Evolutionary conservation across 1,284 basidiomycete genomes (phyloP), one percentile per base, ranked within the genome.

Genomic region (Malassezia sp.): DNA sequence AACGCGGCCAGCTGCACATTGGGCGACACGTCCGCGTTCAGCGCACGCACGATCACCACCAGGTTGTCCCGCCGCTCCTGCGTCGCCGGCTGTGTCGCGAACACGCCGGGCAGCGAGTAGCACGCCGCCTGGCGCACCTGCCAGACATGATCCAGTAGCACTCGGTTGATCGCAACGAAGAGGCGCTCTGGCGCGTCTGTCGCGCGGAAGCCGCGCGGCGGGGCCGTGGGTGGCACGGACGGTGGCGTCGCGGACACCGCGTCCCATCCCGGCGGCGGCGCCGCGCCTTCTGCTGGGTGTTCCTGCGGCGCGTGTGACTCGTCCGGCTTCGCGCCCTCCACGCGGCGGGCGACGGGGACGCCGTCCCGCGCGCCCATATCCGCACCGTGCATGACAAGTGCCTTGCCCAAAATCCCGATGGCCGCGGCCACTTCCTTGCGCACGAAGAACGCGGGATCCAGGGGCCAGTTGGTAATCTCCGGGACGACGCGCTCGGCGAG

Each of bases 91-190:
- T 45, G 48, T 9, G 35, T 38, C 17, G 42, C 36, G 33, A 85
- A 77, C 40, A 93, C 75, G 2, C 82, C 79, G 1, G 90, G 87
- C 10, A 95, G 75, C 1, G 85, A 83, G 54, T 88, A 84, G 31
- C 91, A 78, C 1, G 85, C 82, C 3, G 88, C 87, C 70, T 91
- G 84, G 21, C 88, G 80, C 36, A 96, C 90, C 48, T 89, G 82
- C 77, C 82, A 84, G 15, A 79, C 76, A 17, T 77, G 59, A 71
- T 95, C 90, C 48, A 74, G 72, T 40, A 81, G 77, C 45, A 89
- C 76, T 8, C 67, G 66, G 60, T 85, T 78, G 63, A 90, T 85
- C 1, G 89, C 73, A 1, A 85, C 83, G 30, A 91, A 45, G 23
- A 59, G 43, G 11, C 37, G 42, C 14, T 28, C 26, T 8, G 47